These are phyloP conservation scores for Gracilariopsis chorda DNA, from an alignment of 23 red algal species.

Conservation along the genomic window DNA sequence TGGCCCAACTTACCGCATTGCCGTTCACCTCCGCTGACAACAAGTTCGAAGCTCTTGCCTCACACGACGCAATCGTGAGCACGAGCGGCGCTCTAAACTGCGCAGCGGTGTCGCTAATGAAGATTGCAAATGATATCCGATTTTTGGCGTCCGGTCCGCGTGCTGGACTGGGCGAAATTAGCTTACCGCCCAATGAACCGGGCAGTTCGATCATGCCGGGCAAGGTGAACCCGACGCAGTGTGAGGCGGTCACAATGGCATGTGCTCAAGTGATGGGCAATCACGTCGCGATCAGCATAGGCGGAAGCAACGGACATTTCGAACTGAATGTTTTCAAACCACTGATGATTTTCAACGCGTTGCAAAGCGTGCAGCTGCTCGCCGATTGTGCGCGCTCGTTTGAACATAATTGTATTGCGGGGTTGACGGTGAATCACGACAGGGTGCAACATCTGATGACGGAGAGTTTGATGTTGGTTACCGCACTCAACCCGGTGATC, in stretches of 20 bases:
- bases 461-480: slow-evolving; percentile 92
- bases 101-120: slow-evolving; percentile 72
- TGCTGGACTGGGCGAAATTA: slow-evolving; percentile 92
- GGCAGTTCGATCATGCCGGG: slow-evolving; percentile 99
- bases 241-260: slow-evolving; percentile 95
- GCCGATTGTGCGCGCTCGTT: slow-evolving; percentile 79
- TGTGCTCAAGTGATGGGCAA: slow-evolving; percentile 95
- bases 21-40: slow-evolving; percentile 87
- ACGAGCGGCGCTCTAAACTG: slow-evolving; percentile 77
- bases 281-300: slow-evolving; percentile 84
- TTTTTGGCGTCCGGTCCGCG: slow-evolving; percentile 89
- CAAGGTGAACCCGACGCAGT: slow-evolving; percentile 99
- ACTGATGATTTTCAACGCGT: slow-evolving; percentile 85
- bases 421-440: slow-evolving; percentile 69
- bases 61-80: slow-evolving; percentile 91
- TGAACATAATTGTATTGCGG: slow-evolving; percentile 75
- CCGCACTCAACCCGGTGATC: slow-evolving; percentile 95
- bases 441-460: slow-evolving; percentile 73
- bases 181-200: slow-evolving; percentile 93
- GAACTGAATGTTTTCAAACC: slow-evolving; percentile 99
- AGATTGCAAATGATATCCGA: slow-evolving; percentile 99
- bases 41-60: slow-evolving; percentile 96
- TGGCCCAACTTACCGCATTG: slow-evolving; percentile 72
- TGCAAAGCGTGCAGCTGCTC: slow-evolving; percentile 83
- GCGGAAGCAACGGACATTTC: slow-evolving; percentile 93